Evolutionary conservation across 2,329 filamentous ascomycete species (phyloP).

Genomic region (Bertia moriformis): DNA sequence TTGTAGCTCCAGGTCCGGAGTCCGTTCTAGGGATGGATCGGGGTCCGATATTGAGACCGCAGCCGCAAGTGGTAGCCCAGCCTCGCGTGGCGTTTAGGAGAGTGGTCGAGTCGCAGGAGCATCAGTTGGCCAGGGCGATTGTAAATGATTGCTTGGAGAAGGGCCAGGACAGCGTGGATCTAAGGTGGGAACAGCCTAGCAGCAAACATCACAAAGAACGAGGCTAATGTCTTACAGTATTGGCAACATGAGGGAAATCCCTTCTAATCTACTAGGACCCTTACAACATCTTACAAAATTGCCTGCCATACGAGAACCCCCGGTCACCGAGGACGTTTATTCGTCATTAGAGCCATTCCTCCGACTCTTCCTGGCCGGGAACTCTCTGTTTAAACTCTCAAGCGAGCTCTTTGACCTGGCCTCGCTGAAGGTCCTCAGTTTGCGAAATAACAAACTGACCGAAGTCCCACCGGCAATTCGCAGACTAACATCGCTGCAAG

Average conservation of each 20-base stretch:
- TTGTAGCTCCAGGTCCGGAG: not conserved
- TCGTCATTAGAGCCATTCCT: slow-evolving; percentile 22
- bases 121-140: slow-evolving; percentile 17
- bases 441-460: slow-evolving; percentile 26
- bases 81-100: no score
- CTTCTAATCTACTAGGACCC: slow-evolving; percentile 7
- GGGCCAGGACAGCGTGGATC: slow-evolving; percentile 24
- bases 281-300: slow-evolving; percentile 22
- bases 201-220: not conserved
- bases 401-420: slow-evolving; percentile 23
- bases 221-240: not conserved
- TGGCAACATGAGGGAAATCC: not conserved
- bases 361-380: slow-evolving; percentile 24
- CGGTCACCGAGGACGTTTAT: slow-evolving; percentile 19
- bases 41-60: no score
- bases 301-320: slow-evolving; percentile 14
- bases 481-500: slow-evolving; percentile 21
- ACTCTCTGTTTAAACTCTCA: slow-evolving; percentile 18
- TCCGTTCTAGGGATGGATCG: slow-evolving; percentile 4
- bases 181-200: slow-evolving; percentile 18
- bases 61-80: no score
- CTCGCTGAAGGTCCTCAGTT: slow-evolving; percentile 23
- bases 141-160: slow-evolving; percentile 24
- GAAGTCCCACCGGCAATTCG: slow-evolving; percentile 22
- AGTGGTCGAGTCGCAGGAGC: slow-evolving; percentile 16